Evolutionary conservation across 129 eudicot genomes (phyloP), one percentile per base, ranked within the genome.

Genomic region (Solidago caesia): DNA sequence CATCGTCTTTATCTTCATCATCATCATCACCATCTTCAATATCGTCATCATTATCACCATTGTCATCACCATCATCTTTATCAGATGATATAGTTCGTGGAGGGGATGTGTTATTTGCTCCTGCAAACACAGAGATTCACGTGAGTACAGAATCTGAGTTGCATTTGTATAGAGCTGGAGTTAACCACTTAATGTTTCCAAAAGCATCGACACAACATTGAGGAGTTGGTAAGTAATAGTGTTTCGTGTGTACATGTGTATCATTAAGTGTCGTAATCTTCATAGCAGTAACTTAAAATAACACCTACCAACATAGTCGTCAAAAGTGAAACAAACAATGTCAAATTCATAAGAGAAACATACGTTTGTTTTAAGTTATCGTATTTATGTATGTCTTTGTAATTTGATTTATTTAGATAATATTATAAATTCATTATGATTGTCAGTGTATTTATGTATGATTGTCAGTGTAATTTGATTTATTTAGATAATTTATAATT

Each of bases 91-190:
- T 53, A 4, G 82, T 90, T 67, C 53, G 59, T 8, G 91, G 79
- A 56, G 98, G 98, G 8, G 96, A 90, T 64, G 98, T 90, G 62
- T 47, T 90, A 4, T 93, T 93, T 71, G 89, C 85, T 39, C 87
- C 96, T 58, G 98, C 96, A 11, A 79, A 82, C 47, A 75, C 84
- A 0, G 82, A 80, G 80, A 29, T 89, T 25, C 77, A 71, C 5
- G 71, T 86, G 60, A 78, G 82, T 66, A 76, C 91, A 11, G 76
- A 56, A 12, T 70, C 86, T 4, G 83, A 84, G 71, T 58, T 89
- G 87, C 80, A 83, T 59, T 8, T 92, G 72, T 92, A 81, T 70
- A 84, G 96, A 71, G 96, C 96, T 9, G 98, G 98, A 68, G 89
- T 86, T 16, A 92, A 87, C 82, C 79, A 79, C 52, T 7, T 66